These are phyloP conservation scores for Sugiyamaella americana DNA, from an alignment of 805 yeast genomes.

Conservation along the genomic window DNA sequence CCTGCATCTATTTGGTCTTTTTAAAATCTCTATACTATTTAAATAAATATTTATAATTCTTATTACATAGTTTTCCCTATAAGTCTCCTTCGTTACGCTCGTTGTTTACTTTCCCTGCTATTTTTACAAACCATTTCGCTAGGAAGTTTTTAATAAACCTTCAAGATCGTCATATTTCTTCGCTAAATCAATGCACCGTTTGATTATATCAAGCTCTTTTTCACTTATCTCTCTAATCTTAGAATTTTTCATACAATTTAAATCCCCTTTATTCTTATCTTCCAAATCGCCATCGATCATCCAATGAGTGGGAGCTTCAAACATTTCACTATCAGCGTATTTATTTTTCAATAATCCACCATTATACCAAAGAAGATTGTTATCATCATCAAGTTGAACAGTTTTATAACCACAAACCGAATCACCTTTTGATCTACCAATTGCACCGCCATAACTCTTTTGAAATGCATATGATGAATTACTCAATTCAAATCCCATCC, in stretches of 20 bases:
- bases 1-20: constrained; percentile 10
- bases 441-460: neutral
- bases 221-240: neutral
- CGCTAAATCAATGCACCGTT: neutral
- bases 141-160: no score
- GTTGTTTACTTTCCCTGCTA: neutral
- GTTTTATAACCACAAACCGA: neutral
- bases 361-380: neutral
- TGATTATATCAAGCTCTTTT: neutral
- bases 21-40: no score
- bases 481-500: neutral
- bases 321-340: neutral
- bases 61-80: no score
- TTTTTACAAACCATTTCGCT: neutral
- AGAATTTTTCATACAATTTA: neutral
- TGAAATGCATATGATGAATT: neutral
- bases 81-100: no score
- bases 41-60: no score
- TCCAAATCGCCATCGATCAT: neutral
- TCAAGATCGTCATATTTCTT: neutral
- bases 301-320: neutral
- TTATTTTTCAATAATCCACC: neutral
- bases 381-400: neutral
- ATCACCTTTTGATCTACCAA: neutral
- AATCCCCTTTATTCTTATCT: neutral